Conservation (phyloP, 1,284 basidiomycete species). For the Trametes hirsuta region DNA sequence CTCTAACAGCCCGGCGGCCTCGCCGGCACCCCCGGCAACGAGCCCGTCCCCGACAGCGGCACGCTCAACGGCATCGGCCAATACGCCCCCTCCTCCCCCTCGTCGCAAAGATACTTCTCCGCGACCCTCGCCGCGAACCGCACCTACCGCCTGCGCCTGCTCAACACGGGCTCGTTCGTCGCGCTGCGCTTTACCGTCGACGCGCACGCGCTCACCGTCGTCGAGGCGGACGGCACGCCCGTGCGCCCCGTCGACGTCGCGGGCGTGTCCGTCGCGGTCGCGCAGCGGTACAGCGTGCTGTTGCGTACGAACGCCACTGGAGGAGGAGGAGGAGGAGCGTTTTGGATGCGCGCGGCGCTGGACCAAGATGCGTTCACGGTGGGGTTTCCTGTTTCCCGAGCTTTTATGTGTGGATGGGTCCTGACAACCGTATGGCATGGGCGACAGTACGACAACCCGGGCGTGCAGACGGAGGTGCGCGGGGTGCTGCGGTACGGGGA, state of each 20-base stretch:
- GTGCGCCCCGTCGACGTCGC: constrained; percentile 42
- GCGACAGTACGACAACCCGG: constrained; percentile 35
- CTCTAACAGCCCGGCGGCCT: constrained; percentile 33
- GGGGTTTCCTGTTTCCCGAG: too few species aligned
- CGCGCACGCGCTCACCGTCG: constrained; percentile 45
- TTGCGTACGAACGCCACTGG: constrained; percentile 39
- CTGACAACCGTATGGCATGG: too few species aligned
- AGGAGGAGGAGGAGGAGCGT: constrained; percentile 35
- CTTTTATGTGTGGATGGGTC: too few species aligned
- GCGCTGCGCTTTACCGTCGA: constrained; percentile 49
- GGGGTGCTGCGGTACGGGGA: constrained; percentile 37
- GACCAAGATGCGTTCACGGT: constrained; percentile 40
- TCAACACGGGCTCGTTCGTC: constrained; percentile 52
- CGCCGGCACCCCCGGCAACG: constrained; percentile 38
- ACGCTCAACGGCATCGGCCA: constrained; percentile 44
- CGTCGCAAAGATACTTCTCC: constrained; percentile 20
- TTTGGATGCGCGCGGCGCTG: constrained; percentile 46
- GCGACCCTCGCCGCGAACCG: constrained; percentile 28
- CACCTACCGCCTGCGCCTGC: constrained; percentile 53
- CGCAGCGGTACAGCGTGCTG: constrained; percentile 52
- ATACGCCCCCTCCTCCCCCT: constrained; percentile 33
- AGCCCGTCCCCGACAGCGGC: constrained; percentile 44
- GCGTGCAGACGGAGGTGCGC: constrained; percentile 37
- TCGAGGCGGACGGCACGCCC: constrained; percentile 51
- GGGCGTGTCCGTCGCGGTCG: constrained; percentile 43